phyloP scores from a whole-genome alignment of 176 grass and related monocot genomes.

The Hyparrhenia diplandra region DNA sequence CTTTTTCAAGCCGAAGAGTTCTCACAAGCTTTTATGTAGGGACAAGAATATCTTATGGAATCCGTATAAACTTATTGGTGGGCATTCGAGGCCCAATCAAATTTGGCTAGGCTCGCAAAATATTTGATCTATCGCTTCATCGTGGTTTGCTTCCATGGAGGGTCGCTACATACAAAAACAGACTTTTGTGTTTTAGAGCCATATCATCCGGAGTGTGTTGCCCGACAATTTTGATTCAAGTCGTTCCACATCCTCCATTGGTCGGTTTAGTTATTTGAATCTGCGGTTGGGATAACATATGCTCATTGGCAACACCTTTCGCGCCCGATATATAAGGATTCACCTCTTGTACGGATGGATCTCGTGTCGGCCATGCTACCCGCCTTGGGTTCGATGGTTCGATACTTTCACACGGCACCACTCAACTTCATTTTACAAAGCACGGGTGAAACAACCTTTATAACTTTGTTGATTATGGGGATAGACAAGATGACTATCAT shows the following conservation, averaged over 20 bases:
- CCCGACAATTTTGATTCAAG: neutral
- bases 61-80: neutral
- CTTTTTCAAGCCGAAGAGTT: neutral
- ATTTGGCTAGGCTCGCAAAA: no score
- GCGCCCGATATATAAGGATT: no score
- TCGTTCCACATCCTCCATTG: neutral
- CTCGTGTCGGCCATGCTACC: no score
- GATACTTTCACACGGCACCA: neutral
- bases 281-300: neutral
- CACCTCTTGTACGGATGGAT: neutral
- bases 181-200: neutral
- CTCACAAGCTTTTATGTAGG: neutral
- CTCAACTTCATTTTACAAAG: neutral
- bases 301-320: neutral
- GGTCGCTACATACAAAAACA: neutral
- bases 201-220: neutral
- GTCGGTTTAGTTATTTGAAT: neutral
- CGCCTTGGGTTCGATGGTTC: neutral
- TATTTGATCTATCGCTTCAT: neutral
- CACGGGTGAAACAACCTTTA: neutral
- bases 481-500: neutral
- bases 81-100: no score
- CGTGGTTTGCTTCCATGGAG: neutral
- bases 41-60: neutral
- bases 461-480: no score